Percentiles rank a stretch among this genome's conserved stretches.
Evolutionary conservation across 768 basidiomycete genomes (phyloP).

Genomic region (Suillus subalutaceus): DNA sequence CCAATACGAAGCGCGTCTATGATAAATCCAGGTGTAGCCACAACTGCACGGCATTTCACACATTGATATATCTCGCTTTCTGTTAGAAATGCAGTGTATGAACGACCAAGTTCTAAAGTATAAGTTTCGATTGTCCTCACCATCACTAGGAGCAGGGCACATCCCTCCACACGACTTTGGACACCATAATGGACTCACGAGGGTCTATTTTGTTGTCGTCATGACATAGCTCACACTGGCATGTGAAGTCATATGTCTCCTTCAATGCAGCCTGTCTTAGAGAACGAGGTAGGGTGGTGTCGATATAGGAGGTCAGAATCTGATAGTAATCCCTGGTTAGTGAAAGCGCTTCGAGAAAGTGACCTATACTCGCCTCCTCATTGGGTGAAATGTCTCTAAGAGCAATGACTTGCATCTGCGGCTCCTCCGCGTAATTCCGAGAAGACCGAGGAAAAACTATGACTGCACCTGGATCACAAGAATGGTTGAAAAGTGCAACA

Average conservation of each 20-base stretch:
- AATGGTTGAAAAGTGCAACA: constrained; percentile 85
- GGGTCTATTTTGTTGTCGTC: constrained; percentile 49
- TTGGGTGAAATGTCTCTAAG: constrained; percentile 61
- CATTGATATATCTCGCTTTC: constrained; percentile 56
- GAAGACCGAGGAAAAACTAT: constrained; percentile 81
- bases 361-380: constrained; percentile 62
- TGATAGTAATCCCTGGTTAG: constrained; percentile 29
- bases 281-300: constrained; percentile 68
- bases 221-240: constrained; percentile 65
- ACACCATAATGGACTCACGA: constrained; percentile 69
- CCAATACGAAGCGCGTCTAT: constrained; percentile 69
- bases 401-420: constrained; percentile 73
- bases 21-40: constrained; percentile 53
- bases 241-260: constrained; percentile 81
- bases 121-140: constrained; percentile 34
- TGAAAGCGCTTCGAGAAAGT: constrained; percentile 4
- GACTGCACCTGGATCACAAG: constrained; percentile 85
- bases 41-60: constrained; percentile 51
- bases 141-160: constrained; percentile 64
- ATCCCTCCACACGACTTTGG: constrained; percentile 68
- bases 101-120: neutral
- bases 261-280: constrained; percentile 58
- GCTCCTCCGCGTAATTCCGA: constrained; percentile 44
- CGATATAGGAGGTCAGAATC: constrained; percentile 86
- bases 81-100: constrained; percentile 24